phyloP scores from a whole-genome alignment of 768 basidiomycete species.

The Guyanaporus albipodus region DNA sequence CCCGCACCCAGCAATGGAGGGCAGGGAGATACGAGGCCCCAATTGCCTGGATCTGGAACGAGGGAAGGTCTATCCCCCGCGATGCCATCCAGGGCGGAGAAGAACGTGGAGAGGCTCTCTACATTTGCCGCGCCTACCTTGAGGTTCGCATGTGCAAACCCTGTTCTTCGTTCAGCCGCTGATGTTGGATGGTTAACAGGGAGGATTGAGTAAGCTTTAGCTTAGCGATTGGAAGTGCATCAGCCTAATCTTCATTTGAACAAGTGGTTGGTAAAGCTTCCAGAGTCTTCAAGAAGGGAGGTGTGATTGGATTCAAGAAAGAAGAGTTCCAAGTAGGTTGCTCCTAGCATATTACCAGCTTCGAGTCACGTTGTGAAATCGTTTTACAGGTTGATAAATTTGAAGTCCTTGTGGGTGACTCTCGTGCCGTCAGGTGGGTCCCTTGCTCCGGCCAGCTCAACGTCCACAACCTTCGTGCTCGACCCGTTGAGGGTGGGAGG shows the following conservation, averaged over 20 bases:
- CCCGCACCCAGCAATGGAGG: slow-evolving; percentile 49
- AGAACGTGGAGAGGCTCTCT: slow-evolving; percentile 50
- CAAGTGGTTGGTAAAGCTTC: slow-evolving; percentile 69
- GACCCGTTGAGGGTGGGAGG: slow-evolving; percentile 64
- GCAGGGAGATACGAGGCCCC: slow-evolving; percentile 42
- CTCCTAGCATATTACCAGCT: not conserved
- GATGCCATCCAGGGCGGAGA: slow-evolving; percentile 55
- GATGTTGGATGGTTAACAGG: slow-evolving; percentile 33
- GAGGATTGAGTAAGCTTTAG: slow-evolving; percentile 46
- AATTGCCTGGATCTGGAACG: slow-evolving; percentile 57
- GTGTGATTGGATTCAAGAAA: slow-evolving; percentile 56
- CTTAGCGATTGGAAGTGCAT: not conserved
- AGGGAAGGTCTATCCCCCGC: slow-evolving; percentile 56
- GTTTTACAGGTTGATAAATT: slow-evolving; percentile 51
- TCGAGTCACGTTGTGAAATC: not conserved
- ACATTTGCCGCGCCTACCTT: slow-evolving; percentile 54
- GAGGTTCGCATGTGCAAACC: slow-evolving; percentile 40
- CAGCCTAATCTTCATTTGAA: slow-evolving; percentile 2
- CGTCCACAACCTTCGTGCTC: slow-evolving; percentile 38
- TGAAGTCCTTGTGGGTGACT: slow-evolving; percentile 69
- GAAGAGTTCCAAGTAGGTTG: slow-evolving; percentile 55
- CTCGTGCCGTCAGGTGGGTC: slow-evolving; percentile 57
- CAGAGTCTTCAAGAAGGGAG: slow-evolving; percentile 53
- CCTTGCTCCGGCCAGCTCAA: slow-evolving; percentile 43
- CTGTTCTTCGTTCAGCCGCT: not conserved